phyloP scores from a whole-genome alignment of 345 rosid genomes.

The Acer saccharum region DNA sequence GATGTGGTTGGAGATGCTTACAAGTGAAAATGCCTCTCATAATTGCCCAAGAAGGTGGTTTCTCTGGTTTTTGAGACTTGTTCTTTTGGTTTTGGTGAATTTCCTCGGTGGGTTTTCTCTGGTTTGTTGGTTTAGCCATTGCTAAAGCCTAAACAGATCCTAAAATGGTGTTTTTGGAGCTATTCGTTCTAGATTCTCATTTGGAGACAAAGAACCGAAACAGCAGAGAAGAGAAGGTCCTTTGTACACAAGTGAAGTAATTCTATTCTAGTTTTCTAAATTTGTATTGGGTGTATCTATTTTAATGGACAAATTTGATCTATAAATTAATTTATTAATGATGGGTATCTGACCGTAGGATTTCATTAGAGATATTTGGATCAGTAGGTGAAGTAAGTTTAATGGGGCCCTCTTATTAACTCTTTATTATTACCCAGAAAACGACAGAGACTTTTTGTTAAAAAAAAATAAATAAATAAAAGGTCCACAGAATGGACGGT shows the following conservation, averaged over 20 bases:
- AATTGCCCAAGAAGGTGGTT: conserved; percentile 53
- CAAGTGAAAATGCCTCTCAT: conserved; percentile 57
- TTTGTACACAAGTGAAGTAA: too few relatives aligned
- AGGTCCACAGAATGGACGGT: background rate
- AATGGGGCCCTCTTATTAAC: conserved; percentile 20
- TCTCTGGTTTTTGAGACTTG: conserved; percentile 33
- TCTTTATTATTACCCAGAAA: too few relatives aligned
- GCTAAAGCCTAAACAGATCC: conserved; percentile 4
- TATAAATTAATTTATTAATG: background rate
- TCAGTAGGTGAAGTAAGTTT: conserved; percentile 12
- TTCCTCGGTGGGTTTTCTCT: conserved; percentile 37
- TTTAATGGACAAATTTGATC: too few relatives aligned
- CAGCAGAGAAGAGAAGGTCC: background rate
- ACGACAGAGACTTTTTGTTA: too few relatives aligned
- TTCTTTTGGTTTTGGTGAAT: conserved; percentile 36
- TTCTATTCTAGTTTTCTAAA: too few relatives aligned
- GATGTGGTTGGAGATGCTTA: conserved; percentile 40
- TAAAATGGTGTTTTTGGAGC: background rate
- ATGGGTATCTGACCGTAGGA: conserved; percentile 27
- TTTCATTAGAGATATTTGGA: conserved; percentile 7
- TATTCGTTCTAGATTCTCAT: conserved; percentile 6
- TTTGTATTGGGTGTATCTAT: too few relatives aligned
- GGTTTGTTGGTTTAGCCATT: conserved; percentile 51
- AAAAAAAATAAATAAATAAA: too few relatives aligned
- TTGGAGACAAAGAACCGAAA: conserved; percentile 1